Percentiles rank a stretch among this genome's conserved stretches.
phyloP scores from a whole-genome alignment of 192 early-diverging fungal genomes.

The Backusella mclennaniae region DNA sequence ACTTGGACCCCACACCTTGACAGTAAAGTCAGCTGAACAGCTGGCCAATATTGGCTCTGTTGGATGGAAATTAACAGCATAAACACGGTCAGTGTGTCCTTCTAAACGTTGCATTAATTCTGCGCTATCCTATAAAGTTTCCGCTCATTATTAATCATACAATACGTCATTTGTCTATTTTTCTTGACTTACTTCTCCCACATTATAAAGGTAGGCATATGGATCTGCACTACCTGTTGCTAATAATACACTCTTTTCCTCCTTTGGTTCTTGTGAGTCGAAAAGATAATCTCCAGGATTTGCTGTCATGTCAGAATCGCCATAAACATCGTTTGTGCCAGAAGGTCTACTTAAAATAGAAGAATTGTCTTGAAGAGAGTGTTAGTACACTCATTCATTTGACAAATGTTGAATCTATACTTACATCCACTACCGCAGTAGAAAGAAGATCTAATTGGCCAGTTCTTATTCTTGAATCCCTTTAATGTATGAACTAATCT shows the following conservation, averaged over 20 bases:
- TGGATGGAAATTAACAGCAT: conserved; percentile 89
- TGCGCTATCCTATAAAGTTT: conserved; percentile 38
- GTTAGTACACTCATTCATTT: neutral
- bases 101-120: conserved; percentile 80
- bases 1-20: conserved; percentile 72
- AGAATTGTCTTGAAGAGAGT: conserved; percentile 25
- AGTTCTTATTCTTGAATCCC: conserved; percentile 92
- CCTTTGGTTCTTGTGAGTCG: conserved; percentile 44
- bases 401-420: neutral
- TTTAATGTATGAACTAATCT: conserved; percentile 81
- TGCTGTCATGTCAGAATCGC: conserved; percentile 12
- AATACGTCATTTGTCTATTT: neutral
- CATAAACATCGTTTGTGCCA: conserved; percentile 14
- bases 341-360: conserved; percentile 32
- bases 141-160: neutral
- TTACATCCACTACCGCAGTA: conserved; percentile 69
- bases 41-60: conserved; percentile 78
- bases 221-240: conserved; percentile 85
- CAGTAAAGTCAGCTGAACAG: conserved; percentile 81
- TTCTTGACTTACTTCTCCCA: conserved; percentile 43
- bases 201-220: conserved; percentile 76
- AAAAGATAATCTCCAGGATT: conserved; percentile 23
- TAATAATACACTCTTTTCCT: conserved; percentile 60
- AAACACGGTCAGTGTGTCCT: conserved; percentile 93
- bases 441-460: conserved; percentile 92